Percentiles rank a stretch among this genome's conserved stretches.
Conservation (phyloP, 2,329 filamentous ascomycete genomes). For the Thelonectria discophora region DNA sequence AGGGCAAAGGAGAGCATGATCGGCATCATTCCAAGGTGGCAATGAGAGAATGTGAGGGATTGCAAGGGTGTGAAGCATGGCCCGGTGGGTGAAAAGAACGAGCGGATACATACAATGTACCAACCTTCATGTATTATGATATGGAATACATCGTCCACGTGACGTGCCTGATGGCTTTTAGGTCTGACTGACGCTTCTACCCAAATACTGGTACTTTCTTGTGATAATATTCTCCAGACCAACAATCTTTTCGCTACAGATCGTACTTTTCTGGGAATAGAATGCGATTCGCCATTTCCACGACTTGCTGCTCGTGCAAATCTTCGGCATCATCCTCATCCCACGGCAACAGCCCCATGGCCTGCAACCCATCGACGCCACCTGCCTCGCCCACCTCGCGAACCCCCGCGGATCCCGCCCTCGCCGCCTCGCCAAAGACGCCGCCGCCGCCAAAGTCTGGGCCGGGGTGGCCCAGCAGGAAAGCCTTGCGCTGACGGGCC, state of each 20-base stretch:
- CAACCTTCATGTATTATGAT: neutral
- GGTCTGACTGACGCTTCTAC: too few species aligned
- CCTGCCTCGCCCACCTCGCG: constrained; percentile 52
- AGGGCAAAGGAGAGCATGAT: neutral
- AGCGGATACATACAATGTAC: neutral
- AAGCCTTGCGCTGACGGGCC: constrained; percentile 52
- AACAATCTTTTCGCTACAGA: constrained; percentile 18
- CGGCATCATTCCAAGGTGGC: neutral
- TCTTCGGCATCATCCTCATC: constrained; percentile 48
- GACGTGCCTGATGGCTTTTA: neutral
- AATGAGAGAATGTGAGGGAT: neutral
- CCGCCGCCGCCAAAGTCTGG: constrained; percentile 51
- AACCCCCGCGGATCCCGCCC: constrained; percentile 47
- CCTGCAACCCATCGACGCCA: constrained; percentile 50
- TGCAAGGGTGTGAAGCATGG: neutral
- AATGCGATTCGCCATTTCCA: constrained; percentile 52
- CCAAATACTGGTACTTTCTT: too few species aligned
- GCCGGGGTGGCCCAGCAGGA: constrained; percentile 52
- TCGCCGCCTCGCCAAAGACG: constrained; percentile 46
- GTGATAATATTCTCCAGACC: neutral
- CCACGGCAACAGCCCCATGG: constrained; percentile 54
- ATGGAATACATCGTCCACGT: neutral
- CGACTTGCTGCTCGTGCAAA: constrained; percentile 47
- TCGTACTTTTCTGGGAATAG: constrained; percentile 53
- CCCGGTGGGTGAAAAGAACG: neutral